Evolutionary conservation across 441 rosid species (phyloP).

Genomic region (Mallotus japonicus): DNA sequence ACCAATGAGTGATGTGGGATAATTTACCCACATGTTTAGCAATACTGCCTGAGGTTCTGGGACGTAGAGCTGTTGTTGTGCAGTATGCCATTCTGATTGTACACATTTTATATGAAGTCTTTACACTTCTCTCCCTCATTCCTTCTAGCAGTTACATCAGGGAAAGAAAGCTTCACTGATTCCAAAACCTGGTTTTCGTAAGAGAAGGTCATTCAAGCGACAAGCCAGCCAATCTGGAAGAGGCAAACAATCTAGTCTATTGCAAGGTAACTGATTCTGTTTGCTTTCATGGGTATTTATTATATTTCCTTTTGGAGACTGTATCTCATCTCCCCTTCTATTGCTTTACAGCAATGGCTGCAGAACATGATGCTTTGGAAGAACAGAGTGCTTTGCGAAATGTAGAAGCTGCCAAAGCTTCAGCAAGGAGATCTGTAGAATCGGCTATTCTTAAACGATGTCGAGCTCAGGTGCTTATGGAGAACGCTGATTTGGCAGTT

Average conservation of each 20-base stretch:
- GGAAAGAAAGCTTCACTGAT: conserved; percentile 56
- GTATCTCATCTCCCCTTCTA: conserved; percentile 4
- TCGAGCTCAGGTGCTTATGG: conserved; percentile 65
- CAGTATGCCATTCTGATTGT: neutral
- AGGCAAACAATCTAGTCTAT: conserved; percentile 57
- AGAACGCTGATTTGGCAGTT: conserved; percentile 68
- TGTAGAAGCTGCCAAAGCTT: conserved; percentile 48
- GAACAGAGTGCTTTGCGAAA: conserved; percentile 38
- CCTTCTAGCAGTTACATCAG: conserved; percentile 52
- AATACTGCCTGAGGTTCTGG: neutral
- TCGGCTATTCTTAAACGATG: conserved; percentile 48
- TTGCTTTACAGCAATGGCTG: conserved; percentile 42
- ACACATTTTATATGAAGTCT: neutral
- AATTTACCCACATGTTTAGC: neutral
- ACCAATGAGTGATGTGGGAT: no score
- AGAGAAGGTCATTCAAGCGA: conserved; percentile 81
- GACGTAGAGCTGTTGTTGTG: neutral
- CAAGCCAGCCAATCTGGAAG: conserved; percentile 66
- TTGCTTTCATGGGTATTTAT: neutral
- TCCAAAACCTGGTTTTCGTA: conserved; percentile 65
- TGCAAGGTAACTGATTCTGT: conserved; percentile 45
- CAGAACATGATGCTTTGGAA: conserved; percentile 47
- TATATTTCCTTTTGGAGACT: neutral
- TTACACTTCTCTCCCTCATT: neutral
- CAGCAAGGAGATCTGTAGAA: conserved; percentile 38